Evolutionary conservation across 2,329 filamentous ascomycete genomes (phyloP).

Genomic region (Zymoseptoria pseudotritici): DNA sequence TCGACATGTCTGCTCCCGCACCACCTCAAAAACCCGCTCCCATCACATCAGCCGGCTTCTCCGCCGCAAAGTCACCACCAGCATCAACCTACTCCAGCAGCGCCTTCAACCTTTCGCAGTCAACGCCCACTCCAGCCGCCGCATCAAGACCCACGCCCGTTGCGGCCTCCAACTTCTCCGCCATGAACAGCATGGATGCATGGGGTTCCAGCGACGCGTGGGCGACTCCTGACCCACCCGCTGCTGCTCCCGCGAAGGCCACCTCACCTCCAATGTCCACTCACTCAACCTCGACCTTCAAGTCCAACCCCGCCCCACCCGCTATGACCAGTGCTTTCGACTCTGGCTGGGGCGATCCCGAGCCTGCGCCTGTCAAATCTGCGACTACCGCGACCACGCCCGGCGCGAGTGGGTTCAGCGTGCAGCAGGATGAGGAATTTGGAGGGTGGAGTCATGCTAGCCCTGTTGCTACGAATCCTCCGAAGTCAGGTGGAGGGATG

Average conservation of each 20-base stretch:
- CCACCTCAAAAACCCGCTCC: conserved; percentile 32
- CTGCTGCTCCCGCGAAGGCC: conserved; percentile 30
- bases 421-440: conserved; percentile 88
- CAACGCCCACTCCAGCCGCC: conserved; percentile 35
- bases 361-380: conserved; percentile 33
- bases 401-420: conserved; percentile 36
- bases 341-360: conserved; percentile 58
- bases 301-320: conserved; percentile 27
- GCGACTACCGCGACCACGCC: conserved; percentile 27
- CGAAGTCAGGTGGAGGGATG: conserved; percentile 42
- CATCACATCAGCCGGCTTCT: conserved; percentile 16
- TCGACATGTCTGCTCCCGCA: conserved; percentile 55
- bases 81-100: conserved; percentile 36
- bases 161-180: conserved; percentile 31
- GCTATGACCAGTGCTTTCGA: conserved; percentile 32
- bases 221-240: conserved; percentile 53
- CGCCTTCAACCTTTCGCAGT: conserved; percentile 70
- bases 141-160: conserved; percentile 28
- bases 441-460: conserved; percentile 81
- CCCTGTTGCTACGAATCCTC: conserved; percentile 35
- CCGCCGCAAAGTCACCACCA: conserved; percentile 20
- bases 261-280: conserved; percentile 33
- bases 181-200: conserved; percentile 56
- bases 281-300: conserved; percentile 36
- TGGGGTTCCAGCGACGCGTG: conserved; percentile 83